These are phyloP conservation scores for Gymnopilus dilepis DNA, from an alignment of 768 basidiomycete species.

Conservation along the genomic window DNA sequence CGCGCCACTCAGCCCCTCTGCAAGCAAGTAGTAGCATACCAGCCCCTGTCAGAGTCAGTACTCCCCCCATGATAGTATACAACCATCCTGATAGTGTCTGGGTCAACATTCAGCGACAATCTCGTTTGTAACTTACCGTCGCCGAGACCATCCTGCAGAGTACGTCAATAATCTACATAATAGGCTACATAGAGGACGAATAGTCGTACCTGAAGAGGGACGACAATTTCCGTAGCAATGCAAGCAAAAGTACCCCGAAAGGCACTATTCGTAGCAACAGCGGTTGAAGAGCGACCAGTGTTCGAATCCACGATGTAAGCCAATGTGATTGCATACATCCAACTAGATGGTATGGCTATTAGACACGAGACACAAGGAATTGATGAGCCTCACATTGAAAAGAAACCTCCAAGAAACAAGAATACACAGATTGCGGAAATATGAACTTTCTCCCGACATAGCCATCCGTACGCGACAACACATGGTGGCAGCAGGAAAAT, in stretches of 20 bases:
- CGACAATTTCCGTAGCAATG: slow-evolving; percentile 45
- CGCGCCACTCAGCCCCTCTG: slow-evolving; percentile 68
- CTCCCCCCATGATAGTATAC: slow-evolving; percentile 64
- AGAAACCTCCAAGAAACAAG: slow-evolving; percentile 76
- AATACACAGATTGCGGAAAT: slow-evolving; percentile 72
- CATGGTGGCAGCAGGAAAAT: slow-evolving; percentile 65
- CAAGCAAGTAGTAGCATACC: slow-evolving; percentile 64
- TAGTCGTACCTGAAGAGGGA: too few relatives aligned
- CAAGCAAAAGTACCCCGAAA: slow-evolving; percentile 76
- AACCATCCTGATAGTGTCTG: slow-evolving; percentile 49
- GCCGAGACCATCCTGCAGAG: slow-evolving; percentile 46
- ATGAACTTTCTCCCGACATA: slow-evolving; percentile 63
- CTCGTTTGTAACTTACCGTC: slow-evolving; percentile 56
- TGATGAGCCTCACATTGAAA: slow-evolving; percentile 61
- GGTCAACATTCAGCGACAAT: background rate
- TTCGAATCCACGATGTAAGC: slow-evolving; percentile 92
- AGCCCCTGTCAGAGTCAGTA: slow-evolving; percentile 57
- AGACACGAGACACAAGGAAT: background rate
- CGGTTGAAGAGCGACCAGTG: slow-evolving; percentile 75
- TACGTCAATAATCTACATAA: too few relatives aligned
- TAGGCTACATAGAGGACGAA: too few relatives aligned
- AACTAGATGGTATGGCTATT: slow-evolving; percentile 29
- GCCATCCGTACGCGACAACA: slow-evolving; percentile 78
- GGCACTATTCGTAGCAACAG: slow-evolving; percentile 76
- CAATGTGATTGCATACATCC: slow-evolving; percentile 51